A percentile compares a stretch with the other conserved stretches of the same genome.
Evolutionary conservation across 768 basidiomycete genomes (phyloP).

Genomic region (Podaxis mareebaensis): DNA sequence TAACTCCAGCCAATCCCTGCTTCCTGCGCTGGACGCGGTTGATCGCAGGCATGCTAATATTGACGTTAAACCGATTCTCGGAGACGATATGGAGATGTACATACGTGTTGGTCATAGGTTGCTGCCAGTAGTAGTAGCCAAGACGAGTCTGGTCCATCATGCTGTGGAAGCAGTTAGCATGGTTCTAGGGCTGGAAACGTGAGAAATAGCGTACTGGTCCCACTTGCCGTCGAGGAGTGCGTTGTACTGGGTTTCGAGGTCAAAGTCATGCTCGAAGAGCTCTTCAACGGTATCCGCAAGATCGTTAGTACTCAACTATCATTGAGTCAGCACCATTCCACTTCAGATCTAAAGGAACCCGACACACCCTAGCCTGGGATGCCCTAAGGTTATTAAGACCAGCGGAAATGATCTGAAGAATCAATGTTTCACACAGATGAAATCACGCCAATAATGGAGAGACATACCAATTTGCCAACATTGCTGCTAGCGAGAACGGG

Average conservation of each 20-base stretch:
- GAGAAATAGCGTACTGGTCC: constrained; percentile 49
- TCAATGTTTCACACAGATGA: neutral
- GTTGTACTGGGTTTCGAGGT: constrained; percentile 63
- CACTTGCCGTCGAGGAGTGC: constrained; percentile 62
- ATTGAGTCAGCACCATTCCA: neutral
- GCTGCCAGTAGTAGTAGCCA: constrained; percentile 72
- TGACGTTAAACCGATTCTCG: neutral
- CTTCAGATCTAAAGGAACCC: neutral
- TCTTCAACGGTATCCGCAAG: constrained; percentile 54
- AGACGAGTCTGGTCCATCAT: constrained; percentile 78
- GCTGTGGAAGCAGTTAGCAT: constrained; percentile 24
- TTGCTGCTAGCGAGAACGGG: constrained; percentile 61
- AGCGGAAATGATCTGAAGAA: constrained; percentile 46
- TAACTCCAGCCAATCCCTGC: constrained; percentile 58
- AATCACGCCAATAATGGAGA: neutral
- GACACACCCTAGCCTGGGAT: constrained; percentile 54
- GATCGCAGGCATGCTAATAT: constrained; percentile 49
- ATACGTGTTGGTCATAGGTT: constrained; percentile 63
- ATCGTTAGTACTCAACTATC: constrained; percentile 53
- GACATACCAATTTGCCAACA: constrained; percentile 48
- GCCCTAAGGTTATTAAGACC: constrained; percentile 63
- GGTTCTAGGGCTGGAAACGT: neutral
- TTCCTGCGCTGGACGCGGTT: constrained; percentile 55
- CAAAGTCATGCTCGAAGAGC: constrained; percentile 62
- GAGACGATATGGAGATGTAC: constrained; percentile 16